phyloP scores from a whole-genome alignment of 192 early-diverging fungal genomes.

The Endogone sp. region DNA sequence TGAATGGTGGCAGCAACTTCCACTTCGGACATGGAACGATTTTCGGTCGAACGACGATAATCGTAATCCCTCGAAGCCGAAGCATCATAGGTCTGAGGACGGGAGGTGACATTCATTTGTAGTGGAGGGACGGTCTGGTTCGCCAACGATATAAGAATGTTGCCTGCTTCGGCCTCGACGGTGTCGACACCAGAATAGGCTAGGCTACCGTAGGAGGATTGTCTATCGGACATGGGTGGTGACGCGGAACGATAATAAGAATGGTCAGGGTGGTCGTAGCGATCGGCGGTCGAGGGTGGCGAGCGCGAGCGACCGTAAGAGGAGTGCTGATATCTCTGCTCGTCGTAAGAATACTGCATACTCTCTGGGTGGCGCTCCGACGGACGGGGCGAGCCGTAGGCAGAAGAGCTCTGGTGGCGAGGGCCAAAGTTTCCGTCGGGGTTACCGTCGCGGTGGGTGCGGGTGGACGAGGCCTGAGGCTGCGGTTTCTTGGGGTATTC shows the following conservation, averaged over 20 bases:
- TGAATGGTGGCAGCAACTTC: slow-evolving; percentile 9
- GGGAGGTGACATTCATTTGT: slow-evolving; percentile 1
- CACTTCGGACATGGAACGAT: slow-evolving; percentile 1
- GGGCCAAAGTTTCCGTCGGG: background rate
- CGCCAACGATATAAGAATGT: slow-evolving; percentile 26
- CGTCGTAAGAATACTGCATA: background rate
- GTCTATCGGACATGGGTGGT: background rate
- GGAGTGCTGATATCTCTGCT: background rate
- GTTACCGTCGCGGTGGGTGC: background rate
- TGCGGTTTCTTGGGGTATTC: background rate
- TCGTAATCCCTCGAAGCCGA: background rate
- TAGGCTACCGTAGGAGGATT: slow-evolving; percentile 3
- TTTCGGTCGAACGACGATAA: background rate
- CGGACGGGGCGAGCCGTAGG: background rate
- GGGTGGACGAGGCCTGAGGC: background rate
- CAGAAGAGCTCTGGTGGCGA: background rate
- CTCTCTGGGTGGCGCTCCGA: background rate
- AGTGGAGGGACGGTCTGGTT: slow-evolving; percentile 16
- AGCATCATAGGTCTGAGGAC: background rate
- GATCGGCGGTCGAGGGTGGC: background rate
- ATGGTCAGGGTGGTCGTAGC: background rate
- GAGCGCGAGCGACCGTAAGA: background rate
- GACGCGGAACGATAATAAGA: background rate
- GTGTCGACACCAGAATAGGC: slow-evolving; percentile 24
- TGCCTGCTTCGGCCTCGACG: slow-evolving; percentile 27